Conservation (phyloP, 176 grass and related monocot genomes). For the Carex cristatella region DNA sequence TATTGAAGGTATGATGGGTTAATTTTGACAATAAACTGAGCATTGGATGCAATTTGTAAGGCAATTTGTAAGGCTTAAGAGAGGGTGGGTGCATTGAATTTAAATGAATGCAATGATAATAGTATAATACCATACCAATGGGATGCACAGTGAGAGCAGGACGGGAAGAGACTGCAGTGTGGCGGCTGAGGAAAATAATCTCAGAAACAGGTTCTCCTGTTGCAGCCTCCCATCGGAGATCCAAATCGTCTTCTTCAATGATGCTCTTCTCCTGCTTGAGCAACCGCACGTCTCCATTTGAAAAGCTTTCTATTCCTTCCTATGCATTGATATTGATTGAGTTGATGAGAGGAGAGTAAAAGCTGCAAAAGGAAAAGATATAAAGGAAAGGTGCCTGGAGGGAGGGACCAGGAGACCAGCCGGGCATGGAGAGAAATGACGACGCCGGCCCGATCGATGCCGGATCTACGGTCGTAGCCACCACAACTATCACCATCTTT, state of each 20-base stretch:
- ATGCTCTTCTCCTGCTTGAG: constrained; percentile 41
- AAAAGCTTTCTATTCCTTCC: constrained; percentile 52
- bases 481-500: constrained; percentile 43
- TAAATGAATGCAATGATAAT: neutral
- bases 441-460: constrained; percentile 44
- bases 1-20: neutral
- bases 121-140: constrained; percentile 39
- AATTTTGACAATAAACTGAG: constrained; percentile 1
- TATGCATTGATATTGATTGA: neutral
- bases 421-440: constrained; percentile 50
- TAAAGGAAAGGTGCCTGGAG: constrained; percentile 17
- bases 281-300: constrained; percentile 39
- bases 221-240: constrained; percentile 41
- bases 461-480: constrained; percentile 40
- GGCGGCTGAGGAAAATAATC: constrained; percentile 53
- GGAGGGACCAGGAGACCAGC: constrained; percentile 40
- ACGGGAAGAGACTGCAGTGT: constrained; percentile 44
- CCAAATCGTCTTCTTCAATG: constrained; percentile 44
- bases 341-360: neutral
- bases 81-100: neutral
- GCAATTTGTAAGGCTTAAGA: neutral
- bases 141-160: constrained; percentile 89
- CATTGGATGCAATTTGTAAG: neutral
- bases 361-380: neutral
- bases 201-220: constrained; percentile 43